These are phyloP conservation scores for Diplosphaera chodatii DNA, from an alignment of 139 green algal genomes.

Conservation along the genomic window DNA sequence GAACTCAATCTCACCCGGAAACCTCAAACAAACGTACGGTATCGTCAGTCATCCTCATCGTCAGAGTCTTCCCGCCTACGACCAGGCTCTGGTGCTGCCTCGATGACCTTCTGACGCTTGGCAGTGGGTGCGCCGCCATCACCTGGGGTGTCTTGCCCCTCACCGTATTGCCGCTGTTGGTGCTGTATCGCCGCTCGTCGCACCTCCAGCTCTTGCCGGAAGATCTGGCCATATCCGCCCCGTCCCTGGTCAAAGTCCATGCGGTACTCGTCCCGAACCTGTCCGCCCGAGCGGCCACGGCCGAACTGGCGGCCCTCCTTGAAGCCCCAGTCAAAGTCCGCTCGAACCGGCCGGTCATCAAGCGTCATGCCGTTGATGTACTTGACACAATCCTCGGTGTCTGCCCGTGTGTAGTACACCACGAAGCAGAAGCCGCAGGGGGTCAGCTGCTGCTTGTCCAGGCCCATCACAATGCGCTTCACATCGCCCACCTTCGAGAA, in stretches of 20 bases:
- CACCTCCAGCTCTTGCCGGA: constrained; percentile 23
- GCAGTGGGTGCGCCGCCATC: neutral
- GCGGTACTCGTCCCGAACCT: constrained; percentile 96
- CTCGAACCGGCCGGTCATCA: constrained; percentile 87
- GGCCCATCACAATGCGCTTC: constrained; percentile 90
- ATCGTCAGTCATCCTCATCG: neutral
- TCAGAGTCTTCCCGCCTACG: neutral
- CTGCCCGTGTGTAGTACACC: constrained; percentile 70
- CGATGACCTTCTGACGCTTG: neutral
- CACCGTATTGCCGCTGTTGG: constrained; percentile 6
- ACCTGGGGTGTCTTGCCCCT: neutral
- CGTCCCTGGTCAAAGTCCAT: constrained; percentile 85
- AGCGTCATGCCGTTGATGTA: constrained; percentile 92
- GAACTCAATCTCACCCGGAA: too few relatives aligned
- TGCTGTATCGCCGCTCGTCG: constrained; percentile 9
- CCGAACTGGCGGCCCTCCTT: constrained; percentile 92
- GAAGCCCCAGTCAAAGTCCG: constrained; percentile 98
- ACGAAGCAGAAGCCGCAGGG: constrained; percentile 99
- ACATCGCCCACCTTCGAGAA: constrained; percentile 80
- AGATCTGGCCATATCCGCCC: constrained; percentile 64
- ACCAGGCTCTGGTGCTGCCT: too few relatives aligned
- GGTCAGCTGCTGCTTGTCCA: constrained; percentile 85
- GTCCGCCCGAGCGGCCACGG: constrained; percentile 78
- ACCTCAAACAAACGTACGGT: too few relatives aligned
- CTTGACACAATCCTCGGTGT: constrained; percentile 74